These are phyloP conservation scores for Thelephora ganbajun DNA, from an alignment of 768 basidiomycete species.

Conservation along the genomic window DNA sequence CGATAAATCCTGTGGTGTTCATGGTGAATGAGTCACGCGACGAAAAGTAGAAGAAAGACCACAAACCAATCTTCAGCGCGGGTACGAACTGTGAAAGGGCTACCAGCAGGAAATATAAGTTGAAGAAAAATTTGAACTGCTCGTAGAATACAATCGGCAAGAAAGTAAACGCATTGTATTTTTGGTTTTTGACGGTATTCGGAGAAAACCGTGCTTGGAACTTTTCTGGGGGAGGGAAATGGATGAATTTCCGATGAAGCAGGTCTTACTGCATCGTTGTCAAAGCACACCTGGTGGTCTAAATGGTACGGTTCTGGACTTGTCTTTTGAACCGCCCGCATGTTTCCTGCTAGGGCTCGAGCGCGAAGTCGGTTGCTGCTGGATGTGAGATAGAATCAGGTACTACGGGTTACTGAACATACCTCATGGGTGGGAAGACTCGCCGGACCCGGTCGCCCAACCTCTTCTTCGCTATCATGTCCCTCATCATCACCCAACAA, in stretches of 20 bases:
- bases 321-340: slow-evolving; percentile 34
- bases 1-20: slow-evolving; percentile 60
- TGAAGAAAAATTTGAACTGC: slow-evolving; percentile 99
- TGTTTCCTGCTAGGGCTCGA: slow-evolving; percentile 15
- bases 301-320: slow-evolving; percentile 68
- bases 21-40: neutral
- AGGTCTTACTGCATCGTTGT: neutral
- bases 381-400: neutral
- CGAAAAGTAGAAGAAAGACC: neutral
- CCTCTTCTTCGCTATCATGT: slow-evolving; percentile 11
- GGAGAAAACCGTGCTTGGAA: slow-evolving; percentile 60
- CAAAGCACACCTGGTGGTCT: slow-evolving; percentile 43
- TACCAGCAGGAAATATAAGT: slow-evolving; percentile 93
- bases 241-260: neutral
- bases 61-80: slow-evolving; percentile 84
- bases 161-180: slow-evolving; percentile 96
- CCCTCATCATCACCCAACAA: slow-evolving; percentile 28
- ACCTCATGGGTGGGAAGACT: slow-evolving; percentile 12
- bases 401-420: neutral
- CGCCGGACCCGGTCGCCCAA: slow-evolving; percentile 3
- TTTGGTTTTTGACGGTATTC: slow-evolving; percentile 93
- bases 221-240: slow-evolving; percentile 36
- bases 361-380: slow-evolving; percentile 11
- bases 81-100: slow-evolving; percentile 94
- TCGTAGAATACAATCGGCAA: slow-evolving; percentile 95